These are phyloP conservation scores for Neofusicoccum cordaticola DNA, from an alignment of 2,329 filamentous ascomycete genomes.

Conservation along the genomic window DNA sequence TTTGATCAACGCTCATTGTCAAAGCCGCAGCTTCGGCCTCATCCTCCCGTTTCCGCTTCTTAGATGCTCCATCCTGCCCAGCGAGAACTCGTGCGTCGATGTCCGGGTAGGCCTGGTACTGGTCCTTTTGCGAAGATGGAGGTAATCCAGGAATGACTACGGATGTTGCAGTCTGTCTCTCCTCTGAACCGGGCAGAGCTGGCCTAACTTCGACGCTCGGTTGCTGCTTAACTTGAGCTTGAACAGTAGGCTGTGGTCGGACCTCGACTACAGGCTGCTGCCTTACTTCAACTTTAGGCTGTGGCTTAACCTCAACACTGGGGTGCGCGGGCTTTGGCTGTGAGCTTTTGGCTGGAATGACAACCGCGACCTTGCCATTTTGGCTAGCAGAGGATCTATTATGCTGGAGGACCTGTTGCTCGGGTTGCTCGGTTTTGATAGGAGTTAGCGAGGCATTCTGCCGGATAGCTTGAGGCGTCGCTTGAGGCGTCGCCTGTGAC, in stretches of 20 bases:
- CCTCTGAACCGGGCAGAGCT: constrained; percentile 4
- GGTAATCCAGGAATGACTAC: constrained; percentile 49
- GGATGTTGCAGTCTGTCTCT: constrained; percentile 35
- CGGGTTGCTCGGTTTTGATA: background rate
- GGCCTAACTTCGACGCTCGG: constrained; percentile 14
- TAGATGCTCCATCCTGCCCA: constrained; percentile 23
- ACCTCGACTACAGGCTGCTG: background rate
- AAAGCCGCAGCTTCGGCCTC: constrained; percentile 57
- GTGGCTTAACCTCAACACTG: background rate
- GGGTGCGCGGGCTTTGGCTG: background rate
- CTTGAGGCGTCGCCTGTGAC: background rate
- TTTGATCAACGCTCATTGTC: constrained; percentile 69
- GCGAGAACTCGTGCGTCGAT: constrained; percentile 28
- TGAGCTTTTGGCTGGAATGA: constrained; percentile 2
- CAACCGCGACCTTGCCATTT: constrained; percentile 6
- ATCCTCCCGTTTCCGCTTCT: constrained; percentile 55
- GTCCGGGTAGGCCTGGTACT: constrained; percentile 41
- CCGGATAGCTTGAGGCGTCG: background rate
- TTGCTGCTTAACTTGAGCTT: background rate
- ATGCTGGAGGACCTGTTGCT: background rate
- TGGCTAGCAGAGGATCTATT: background rate
- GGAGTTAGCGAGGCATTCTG: background rate
- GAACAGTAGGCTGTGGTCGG: background rate
- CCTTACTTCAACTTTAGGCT: background rate
- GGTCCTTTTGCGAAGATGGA: constrained; percentile 36